Conservation (phyloP, 441 rosid species). For the Jatropha multifida region DNA sequence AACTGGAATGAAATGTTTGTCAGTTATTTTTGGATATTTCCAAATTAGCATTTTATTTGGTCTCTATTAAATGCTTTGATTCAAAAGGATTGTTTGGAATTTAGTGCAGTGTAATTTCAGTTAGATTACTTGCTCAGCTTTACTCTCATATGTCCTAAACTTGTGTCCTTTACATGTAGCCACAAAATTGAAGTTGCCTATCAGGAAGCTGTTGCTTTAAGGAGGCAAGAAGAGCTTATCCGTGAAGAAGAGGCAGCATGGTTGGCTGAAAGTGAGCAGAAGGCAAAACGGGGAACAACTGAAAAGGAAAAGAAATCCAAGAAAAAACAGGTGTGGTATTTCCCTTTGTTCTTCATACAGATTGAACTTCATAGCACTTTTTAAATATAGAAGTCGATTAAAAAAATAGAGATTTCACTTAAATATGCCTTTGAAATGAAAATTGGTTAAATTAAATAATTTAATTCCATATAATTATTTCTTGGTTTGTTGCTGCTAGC, state of each 20-base stretch:
- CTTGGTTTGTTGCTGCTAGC: not conserved
- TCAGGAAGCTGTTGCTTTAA: conserved; percentile 91
- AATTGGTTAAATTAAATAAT: not conserved
- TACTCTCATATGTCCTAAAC: conserved; percentile 1
- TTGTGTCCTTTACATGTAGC: conserved; percentile 42
- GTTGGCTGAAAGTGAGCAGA: conserved; percentile 81
- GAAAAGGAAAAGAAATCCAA: conserved; percentile 87
- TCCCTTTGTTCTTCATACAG: not conserved
- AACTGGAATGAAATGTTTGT: not conserved
- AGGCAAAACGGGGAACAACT: conserved; percentile 66
- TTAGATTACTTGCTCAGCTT: not conserved
- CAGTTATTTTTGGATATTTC: not conserved
- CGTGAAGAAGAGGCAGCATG: conserved; percentile 94
- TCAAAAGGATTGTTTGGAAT: not conserved
- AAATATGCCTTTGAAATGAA: not conserved
- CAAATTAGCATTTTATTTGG: not conserved
- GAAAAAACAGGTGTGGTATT: conserved; percentile 71
- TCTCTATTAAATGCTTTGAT: not conserved
- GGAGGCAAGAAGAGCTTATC: conserved; percentile 93
- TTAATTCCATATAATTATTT: not conserved
- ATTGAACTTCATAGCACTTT: not conserved
- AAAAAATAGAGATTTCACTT: not conserved
- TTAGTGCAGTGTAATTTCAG: not conserved
- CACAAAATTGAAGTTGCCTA: conserved; percentile 84
- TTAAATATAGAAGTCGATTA: not conserved